A percentile compares a stretch with the other conserved stretches of the same genome.
These are phyloP conservation scores for Capsicum rhomboideum DNA, from an alignment of 257 asterid species.

Conservation along the genomic window DNA sequence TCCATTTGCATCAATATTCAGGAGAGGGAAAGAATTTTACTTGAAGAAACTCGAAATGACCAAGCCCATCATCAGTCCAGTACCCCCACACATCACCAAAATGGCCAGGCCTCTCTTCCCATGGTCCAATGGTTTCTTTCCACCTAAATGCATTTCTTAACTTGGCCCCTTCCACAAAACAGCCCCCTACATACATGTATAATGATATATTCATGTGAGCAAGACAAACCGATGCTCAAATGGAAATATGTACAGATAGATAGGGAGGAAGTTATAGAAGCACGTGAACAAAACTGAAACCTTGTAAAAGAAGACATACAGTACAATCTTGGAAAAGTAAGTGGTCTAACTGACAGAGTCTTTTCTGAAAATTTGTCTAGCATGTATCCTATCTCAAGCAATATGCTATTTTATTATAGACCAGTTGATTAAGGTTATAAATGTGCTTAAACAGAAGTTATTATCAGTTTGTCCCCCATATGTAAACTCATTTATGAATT, in stretches of 20 bases:
- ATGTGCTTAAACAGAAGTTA: too few species aligned
- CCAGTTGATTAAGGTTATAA: too few species aligned
- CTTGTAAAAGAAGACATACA: too few species aligned
- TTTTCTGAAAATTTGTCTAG: too few species aligned
- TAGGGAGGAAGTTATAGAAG: not conserved
- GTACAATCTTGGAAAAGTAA: not conserved
- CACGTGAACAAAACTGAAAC: not conserved
- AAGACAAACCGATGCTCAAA: not conserved
- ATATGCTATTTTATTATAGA: too few species aligned
- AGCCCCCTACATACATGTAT: conserved; percentile 55
- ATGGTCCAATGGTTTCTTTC: conserved; percentile 92
- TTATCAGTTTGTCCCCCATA: too few species aligned
- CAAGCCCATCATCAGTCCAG: conserved; percentile 96
- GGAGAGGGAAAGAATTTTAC: conserved; percentile 20
- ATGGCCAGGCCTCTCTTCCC: conserved; percentile 98
- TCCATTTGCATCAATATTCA: not conserved
- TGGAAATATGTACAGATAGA: not conserved
- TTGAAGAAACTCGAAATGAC: conserved; percentile 89
- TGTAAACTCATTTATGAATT: too few species aligned
- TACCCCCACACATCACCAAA: conserved; percentile 96
- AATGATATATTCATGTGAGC: not conserved
- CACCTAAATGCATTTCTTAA: conserved; percentile 85
- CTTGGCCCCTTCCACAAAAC: conserved; percentile 90
- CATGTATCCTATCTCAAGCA: too few species aligned
- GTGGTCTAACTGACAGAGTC: not conserved